phyloP scores from a whole-genome alignment of 139 green algal species.

The Chlorella sp. region DNA sequence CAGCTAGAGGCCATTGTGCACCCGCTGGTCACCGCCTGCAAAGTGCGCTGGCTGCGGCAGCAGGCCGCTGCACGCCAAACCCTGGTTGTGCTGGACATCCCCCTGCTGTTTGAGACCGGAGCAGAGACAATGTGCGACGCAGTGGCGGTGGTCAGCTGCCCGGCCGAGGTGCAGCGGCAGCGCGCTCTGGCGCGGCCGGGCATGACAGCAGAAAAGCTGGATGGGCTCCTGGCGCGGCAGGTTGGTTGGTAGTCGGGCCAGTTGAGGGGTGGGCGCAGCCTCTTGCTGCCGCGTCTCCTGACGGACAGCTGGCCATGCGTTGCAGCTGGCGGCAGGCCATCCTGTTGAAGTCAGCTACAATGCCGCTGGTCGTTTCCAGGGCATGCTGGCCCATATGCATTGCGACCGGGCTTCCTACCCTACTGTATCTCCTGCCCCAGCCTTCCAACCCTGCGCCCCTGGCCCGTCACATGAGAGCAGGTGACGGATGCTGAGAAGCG shows the following conservation, averaged over 20 bases:
- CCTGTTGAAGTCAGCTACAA: no score
- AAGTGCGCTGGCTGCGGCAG: slow-evolving; percentile 48
- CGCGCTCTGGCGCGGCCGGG: slow-evolving; percentile 78
- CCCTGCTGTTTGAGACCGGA: slow-evolving; percentile 84
- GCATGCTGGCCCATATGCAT: no score
- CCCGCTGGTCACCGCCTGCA: slow-evolving; percentile 72
- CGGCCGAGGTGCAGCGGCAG: slow-evolving; percentile 61
- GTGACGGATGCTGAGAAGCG: slow-evolving; percentile 82
- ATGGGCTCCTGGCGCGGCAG: slow-evolving; percentile 75
- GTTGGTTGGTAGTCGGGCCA: no score
- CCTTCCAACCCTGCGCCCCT: no score
- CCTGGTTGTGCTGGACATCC: slow-evolving; percentile 86
- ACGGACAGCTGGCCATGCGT: no score
- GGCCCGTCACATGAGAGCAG: neutral
- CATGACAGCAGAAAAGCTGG: slow-evolving; percentile 80
- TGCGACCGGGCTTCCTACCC: no score
- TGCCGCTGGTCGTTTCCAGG: no score
- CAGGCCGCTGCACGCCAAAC: slow-evolving; percentile 10
- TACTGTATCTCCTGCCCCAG: no score
- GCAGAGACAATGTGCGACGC: slow-evolving; percentile 59
- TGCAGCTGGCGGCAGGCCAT: no score
- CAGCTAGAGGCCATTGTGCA: slow-evolving; percentile 82
- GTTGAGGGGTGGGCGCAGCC: no score
- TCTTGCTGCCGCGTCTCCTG: no score
- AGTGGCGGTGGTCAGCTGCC: slow-evolving; percentile 75